phyloP scores from a whole-genome alignment of 139 green algal genomes.

The Closterium sp. region DNA sequence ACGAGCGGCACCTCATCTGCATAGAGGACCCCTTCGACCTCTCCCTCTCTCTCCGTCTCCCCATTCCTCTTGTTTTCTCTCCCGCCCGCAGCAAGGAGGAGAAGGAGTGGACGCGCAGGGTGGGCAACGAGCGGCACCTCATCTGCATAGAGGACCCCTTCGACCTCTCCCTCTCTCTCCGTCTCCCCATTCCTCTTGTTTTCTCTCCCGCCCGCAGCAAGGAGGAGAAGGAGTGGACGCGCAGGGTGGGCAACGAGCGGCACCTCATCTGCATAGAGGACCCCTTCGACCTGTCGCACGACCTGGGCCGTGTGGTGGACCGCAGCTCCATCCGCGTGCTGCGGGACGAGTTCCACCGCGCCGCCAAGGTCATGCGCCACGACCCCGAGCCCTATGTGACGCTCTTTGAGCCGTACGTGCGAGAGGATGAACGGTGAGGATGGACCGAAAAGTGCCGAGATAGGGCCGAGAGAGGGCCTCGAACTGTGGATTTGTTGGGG shows the following conservation, averaged over 20 bases:
- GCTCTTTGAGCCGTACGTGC: constrained; percentile 57
- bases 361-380: constrained; percentile 65
- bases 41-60: too few species aligned
- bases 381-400: constrained; percentile 31
- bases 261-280: constrained; percentile 89
- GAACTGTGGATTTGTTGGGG: too few species aligned
- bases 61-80: too few species aligned
- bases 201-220: constrained; percentile 57
- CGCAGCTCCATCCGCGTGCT: constrained; percentile 61
- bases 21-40: too few species aligned
- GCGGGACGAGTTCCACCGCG: constrained; percentile 73
- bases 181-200: too few species aligned
- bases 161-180: too few species aligned
- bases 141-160: too few species aligned
- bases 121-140: too few species aligned
- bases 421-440: background rate
- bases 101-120: constrained; percentile 95
- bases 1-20: too few species aligned
- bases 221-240: constrained; percentile 85
- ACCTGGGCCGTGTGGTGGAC: constrained; percentile 89
- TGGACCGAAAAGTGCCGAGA: too few species aligned
- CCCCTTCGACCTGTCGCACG: constrained; percentile 84
- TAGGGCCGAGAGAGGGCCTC: too few species aligned
- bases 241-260: constrained; percentile 79
- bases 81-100: constrained; percentile 61